These are phyloP conservation scores for Dalbergia cochinchinensis DNA, from an alignment of 306 rosid genomes.

Conservation along the genomic window DNA sequence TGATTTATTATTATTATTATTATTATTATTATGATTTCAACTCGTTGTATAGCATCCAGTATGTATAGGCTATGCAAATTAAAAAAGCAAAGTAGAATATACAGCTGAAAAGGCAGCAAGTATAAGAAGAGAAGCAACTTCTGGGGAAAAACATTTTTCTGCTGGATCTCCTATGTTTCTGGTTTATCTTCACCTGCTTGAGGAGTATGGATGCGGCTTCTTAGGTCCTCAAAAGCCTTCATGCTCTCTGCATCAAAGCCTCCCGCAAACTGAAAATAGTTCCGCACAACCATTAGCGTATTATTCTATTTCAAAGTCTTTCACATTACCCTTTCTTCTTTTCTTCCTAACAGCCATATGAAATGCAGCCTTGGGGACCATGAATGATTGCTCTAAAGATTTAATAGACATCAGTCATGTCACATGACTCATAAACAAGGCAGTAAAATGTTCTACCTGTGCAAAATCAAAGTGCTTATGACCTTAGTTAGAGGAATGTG, in stretches of 20 bases:
- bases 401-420: too few species aligned
- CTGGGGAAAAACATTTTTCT: not conserved
- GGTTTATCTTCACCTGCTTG: conserved; percentile 62
- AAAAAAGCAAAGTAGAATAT: conserved; percentile 43
- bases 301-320: not conserved
- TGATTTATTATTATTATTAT: too few species aligned
- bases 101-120: conserved; percentile 46
- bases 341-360: not conserved
- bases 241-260: conserved; percentile 94
- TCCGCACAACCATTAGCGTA: conserved; percentile 34
- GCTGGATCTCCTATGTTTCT: conserved; percentile 52
- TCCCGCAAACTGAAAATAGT: conserved; percentile 84
- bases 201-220: conserved; percentile 68
- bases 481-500: not conserved
- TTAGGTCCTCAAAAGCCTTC: conserved; percentile 93
- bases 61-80: conserved; percentile 45
- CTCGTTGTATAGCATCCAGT: conserved; percentile 43
- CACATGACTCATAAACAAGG: too few species aligned
- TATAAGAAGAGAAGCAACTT: conserved; percentile 11
- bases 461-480: not conserved
- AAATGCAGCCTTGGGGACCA: not conserved
- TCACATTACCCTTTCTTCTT: not conserved
- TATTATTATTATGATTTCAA: not conserved
- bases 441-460: too few species aligned
- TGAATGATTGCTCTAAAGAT: too few species aligned